Percentiles rank a stretch among this genome's conserved stretches.
phyloP scores from a whole-genome alignment of 306 rosid genomes.

The Rosa persica region DNA sequence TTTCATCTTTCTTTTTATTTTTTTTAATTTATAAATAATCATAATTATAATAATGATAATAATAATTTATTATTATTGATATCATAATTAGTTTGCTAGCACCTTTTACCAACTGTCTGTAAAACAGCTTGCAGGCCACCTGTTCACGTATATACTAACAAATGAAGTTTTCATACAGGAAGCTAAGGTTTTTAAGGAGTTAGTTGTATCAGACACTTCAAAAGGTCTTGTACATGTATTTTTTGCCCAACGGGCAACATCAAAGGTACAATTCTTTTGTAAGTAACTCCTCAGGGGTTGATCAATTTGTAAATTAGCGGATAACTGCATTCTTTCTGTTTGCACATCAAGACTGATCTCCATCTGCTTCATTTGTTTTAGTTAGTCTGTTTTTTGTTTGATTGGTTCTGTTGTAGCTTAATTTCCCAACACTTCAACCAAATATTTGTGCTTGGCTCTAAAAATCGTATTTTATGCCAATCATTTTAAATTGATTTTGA shows the following conservation, averaged over 20 bases:
- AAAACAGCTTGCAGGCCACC: conserved; percentile 21
- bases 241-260: conserved; percentile 81
- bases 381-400: not conserved
- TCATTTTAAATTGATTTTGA: not conserved
- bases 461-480: not conserved
- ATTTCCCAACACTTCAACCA: not conserved
- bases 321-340: not conserved
- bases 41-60: not conserved
- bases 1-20: not conserved
- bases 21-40: not conserved
- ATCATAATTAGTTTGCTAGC: conserved; percentile 9
- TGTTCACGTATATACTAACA: conserved; percentile 24
- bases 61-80: conserved; percentile 14
- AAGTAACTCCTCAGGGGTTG: conserved; percentile 14
- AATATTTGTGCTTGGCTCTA: not conserved
- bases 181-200: conserved; percentile 62
- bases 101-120: conserved; percentile 13
- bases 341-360: not conserved
- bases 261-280: conserved; percentile 60
- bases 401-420: not conserved
- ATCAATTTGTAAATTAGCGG: not conserved
- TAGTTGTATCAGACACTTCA: conserved; percentile 70
- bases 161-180: conserved; percentile 56
- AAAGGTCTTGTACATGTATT: conserved; percentile 84
- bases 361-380: not conserved